A percentile compares a stretch with the other conserved stretches of the same genome.
Evolutionary conservation across 2,329 filamentous ascomycete genomes (phyloP).

Genomic region (Hansfordia pulvinata): DNA sequence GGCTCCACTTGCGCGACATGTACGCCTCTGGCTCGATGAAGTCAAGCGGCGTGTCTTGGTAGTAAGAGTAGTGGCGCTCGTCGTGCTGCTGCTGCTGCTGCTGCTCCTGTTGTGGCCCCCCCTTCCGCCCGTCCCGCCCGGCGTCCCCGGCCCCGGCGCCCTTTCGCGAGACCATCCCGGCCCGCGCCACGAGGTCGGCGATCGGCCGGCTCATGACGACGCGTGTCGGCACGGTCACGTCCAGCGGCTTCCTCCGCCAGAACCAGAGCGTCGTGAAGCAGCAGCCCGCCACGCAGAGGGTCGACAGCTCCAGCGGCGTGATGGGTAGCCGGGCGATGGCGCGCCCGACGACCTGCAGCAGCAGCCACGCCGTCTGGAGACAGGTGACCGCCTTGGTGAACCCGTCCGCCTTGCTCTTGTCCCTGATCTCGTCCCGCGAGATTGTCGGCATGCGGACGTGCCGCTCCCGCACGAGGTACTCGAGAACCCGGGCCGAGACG

Average conservation of each 20-base stretch:
- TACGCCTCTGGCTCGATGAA: conserved; percentile 5
- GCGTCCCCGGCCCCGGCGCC: too few species aligned
- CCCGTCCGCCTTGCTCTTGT: conserved; percentile 4
- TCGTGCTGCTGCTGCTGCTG: too few species aligned
- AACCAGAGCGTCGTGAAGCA: conserved; percentile 3
- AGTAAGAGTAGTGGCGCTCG: background rate
- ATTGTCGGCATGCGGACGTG: conserved; percentile 3
- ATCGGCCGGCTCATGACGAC: conserved; percentile 1
- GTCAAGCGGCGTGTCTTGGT: conserved; percentile 4
- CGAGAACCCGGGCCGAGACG: conserved; percentile 3
- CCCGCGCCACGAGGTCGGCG: background rate
- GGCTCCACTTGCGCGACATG: conserved; percentile 4
- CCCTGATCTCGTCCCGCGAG: conserved; percentile 3
- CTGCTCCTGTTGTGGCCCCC: too few species aligned
- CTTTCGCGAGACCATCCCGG: too few species aligned
- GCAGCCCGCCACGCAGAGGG: conserved; percentile 2
- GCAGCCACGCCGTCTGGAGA: conserved; percentile 3
- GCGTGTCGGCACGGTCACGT: conserved; percentile 2
- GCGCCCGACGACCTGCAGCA: conserved; percentile 2
- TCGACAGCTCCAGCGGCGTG: conserved; percentile 4
- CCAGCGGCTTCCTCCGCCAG: conserved; percentile 4
- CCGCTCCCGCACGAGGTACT: conserved; percentile 2
- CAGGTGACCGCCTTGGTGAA: conserved; percentile 2
- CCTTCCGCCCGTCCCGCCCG: too few species aligned
- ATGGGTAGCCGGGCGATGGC: conserved; percentile 2